Percentiles rank a stretch among this genome's conserved stretches.
phyloP scores from a whole-genome alignment of 2,329 filamentous ascomycete species.

The Cyclaneusma minus region DNA sequence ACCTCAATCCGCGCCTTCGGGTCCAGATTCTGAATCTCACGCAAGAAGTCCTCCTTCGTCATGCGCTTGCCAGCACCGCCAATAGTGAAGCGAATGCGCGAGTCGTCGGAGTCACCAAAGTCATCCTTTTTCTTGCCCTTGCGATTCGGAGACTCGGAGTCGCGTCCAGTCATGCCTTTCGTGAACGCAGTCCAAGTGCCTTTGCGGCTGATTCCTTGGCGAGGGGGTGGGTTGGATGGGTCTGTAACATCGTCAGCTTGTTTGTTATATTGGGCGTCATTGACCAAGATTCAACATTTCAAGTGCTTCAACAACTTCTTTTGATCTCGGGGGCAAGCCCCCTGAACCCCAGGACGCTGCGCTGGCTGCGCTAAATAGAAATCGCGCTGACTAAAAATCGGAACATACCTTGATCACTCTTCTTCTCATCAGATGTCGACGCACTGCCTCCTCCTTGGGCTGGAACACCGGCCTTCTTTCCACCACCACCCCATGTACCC shows the following conservation, averaged over 20 bases:
- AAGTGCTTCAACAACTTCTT: too few species aligned
- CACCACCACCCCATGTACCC: constrained; percentile 13
- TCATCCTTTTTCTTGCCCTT: constrained; percentile 16
- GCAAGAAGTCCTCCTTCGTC: constrained; percentile 68
- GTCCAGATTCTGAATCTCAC: constrained; percentile 58
- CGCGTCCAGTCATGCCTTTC: too few species aligned
- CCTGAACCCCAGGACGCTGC: too few species aligned
- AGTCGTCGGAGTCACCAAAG: constrained; percentile 47
- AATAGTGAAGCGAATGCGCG: constrained; percentile 62
- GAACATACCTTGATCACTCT: too few species aligned
- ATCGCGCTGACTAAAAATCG: too few species aligned
- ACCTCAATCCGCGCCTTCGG: constrained; percentile 32
- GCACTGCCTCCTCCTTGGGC: constrained; percentile 2
- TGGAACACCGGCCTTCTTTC: constrained; percentile 2
- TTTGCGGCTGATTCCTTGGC: constrained; percentile 3
- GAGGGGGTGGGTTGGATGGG: not conserved
- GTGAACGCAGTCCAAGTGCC: constrained; percentile 14
- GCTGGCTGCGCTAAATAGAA: too few species aligned
- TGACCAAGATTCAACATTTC: too few species aligned
- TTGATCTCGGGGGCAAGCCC: too few species aligned
- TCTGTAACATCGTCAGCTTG: too few species aligned
- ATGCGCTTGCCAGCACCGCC: constrained; percentile 57
- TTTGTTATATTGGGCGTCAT: too few species aligned
- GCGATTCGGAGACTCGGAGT: too few species aligned
- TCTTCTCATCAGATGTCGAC: too few species aligned